Evolutionary conservation across 345 rosid species (phyloP).

Genomic region (Xanthoceras sorbifolium): DNA sequence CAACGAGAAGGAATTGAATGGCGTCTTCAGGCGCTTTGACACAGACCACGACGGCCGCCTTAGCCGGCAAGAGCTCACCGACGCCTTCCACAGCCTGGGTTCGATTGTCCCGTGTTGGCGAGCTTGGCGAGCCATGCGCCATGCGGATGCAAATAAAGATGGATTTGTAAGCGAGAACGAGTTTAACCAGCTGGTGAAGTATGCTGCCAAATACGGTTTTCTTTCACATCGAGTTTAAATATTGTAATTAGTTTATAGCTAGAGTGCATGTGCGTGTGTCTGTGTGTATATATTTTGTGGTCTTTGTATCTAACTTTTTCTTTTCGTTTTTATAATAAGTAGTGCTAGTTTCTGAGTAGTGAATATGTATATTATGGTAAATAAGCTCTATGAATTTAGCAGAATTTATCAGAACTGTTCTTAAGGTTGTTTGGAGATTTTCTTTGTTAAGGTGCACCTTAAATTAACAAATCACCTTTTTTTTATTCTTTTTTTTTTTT

Average conservation of each 20-base stretch:
- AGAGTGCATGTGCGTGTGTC: no score
- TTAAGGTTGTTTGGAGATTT: no score
- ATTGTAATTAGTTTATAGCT: not conserved
- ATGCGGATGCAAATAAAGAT: slow-evolving; percentile 12
- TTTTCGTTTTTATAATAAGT: no score
- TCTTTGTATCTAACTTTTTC: no score
- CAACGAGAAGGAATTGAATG: not conserved
- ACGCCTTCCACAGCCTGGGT: slow-evolving; percentile 16
- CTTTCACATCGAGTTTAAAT: not conserved
- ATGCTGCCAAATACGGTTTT: slow-evolving; percentile 13
- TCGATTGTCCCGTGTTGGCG: slow-evolving; percentile 11
- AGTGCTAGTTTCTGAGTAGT: no score
- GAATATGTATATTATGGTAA: no score
- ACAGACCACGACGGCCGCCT: not conserved
- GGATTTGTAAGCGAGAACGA: slow-evolving; percentile 11
- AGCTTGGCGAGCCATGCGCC: slow-evolving; percentile 10
- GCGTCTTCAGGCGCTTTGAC: slow-evolving; percentile 1
- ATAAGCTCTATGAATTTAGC: no score
- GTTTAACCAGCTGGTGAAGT: slow-evolving; percentile 12
- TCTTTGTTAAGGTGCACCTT: no score
- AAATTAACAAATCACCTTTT: no score
- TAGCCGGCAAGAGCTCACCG: not conserved
- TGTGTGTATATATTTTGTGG: no score
- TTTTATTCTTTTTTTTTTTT: no score
- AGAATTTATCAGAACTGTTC: no score